Evolutionary conservation across 208 protist genomes (phyloP).

Genomic region (Acanthamoeba quina): DNA sequence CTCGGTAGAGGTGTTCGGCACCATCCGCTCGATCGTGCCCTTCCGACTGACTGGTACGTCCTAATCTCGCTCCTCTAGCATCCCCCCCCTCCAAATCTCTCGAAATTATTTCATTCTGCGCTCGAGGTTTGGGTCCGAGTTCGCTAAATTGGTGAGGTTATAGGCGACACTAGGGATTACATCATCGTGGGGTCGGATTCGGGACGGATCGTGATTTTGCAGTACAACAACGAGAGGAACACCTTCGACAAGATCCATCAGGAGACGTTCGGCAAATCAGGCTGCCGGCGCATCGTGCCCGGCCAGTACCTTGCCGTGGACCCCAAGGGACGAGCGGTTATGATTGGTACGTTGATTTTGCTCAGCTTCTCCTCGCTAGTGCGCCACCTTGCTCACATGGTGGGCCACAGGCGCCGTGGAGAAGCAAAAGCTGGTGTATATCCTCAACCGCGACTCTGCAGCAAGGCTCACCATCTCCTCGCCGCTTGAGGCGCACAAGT

Average conservation of each 20-base stretch:
- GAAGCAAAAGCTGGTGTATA: conserved; percentile 97
- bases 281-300: conserved; percentile 96
- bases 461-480: conserved; percentile 94
- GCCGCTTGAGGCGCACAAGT: conserved; percentile 95
- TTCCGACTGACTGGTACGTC: conserved; percentile 92
- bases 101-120: not conserved
- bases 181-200: conserved; percentile 96
- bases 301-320: conserved; percentile 96
- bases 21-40: conserved; percentile 90
- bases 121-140: not conserved
- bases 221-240: conserved; percentile 93
- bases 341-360: conserved; percentile 92
- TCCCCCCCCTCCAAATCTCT: conserved; percentile 11
- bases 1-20: conserved; percentile 91
- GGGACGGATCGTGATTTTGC: conserved; percentile 95
- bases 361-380: not conserved
- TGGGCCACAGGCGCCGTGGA: conserved; percentile 89
- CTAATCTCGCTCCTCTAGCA: not conserved
- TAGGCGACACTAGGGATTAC: conserved; percentile 91
- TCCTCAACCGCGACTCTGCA: conserved; percentile 93
- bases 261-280: conserved; percentile 97
- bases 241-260: conserved; percentile 96
- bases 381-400: not conserved
- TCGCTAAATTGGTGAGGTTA: not conserved
- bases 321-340: conserved; percentile 95